phyloP scores from a whole-genome alignment of 139 green algal species.

The Picochlorum sp. region DNA sequence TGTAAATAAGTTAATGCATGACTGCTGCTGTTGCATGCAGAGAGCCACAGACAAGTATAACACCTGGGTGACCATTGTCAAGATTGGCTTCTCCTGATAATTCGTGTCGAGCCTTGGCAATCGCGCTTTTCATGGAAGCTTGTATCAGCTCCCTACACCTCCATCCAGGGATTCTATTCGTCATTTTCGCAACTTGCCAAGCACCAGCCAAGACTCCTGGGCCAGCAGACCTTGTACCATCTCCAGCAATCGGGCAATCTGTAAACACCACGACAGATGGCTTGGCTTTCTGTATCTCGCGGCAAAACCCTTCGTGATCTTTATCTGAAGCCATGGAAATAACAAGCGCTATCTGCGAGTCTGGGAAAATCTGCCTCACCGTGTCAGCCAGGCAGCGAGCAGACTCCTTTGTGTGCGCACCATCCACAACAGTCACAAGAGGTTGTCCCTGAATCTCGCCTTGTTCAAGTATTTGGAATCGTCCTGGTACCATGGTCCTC shows the following conservation, averaged over 20 bases:
- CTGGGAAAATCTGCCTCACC: constrained; percentile 33
- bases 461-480: constrained; percentile 56
- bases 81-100: constrained; percentile 15
- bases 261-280: constrained; percentile 63
- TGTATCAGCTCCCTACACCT: constrained; percentile 53
- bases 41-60: constrained; percentile 63
- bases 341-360: constrained; percentile 48
- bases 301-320: constrained; percentile 42
- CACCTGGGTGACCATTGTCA: constrained; percentile 1
- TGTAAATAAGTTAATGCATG: constrained; percentile 2
- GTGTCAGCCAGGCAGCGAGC: constrained; percentile 44
- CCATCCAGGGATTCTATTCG: not conserved
- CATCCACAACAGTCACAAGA: constrained; percentile 58
- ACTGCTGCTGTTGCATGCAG: constrained; percentile 56
- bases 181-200: constrained; percentile 35
- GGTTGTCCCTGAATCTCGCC: not conserved
- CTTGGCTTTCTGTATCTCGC: constrained; percentile 18
- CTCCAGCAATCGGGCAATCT: constrained; percentile 51
- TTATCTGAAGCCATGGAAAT: constrained; percentile 80
- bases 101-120: constrained; percentile 51
- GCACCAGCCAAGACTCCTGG: constrained; percentile 51
- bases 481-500: constrained; percentile 13
- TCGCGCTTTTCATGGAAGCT: constrained; percentile 45
- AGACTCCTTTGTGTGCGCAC: constrained; percentile 64
- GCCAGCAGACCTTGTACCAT: constrained; percentile 24